phyloP scores from a whole-genome alignment of 345 rosid species.

The Euclidium syriacum region DNA sequence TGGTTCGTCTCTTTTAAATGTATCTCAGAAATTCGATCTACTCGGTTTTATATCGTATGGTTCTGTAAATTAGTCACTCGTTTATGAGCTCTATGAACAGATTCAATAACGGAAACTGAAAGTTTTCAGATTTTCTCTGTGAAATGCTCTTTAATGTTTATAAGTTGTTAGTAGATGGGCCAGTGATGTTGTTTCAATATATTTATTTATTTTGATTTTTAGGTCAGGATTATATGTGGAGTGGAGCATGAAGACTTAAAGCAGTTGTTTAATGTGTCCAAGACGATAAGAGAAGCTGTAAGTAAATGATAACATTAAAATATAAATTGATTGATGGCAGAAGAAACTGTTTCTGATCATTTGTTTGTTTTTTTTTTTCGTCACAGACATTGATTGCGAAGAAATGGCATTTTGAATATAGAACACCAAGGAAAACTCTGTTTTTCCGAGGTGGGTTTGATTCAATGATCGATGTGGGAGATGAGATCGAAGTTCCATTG shows the following conservation, averaged over 20 bases:
- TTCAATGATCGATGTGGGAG: slow-evolving; percentile 20
- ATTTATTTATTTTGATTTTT: slow-evolving; percentile 5
- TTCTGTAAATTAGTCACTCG: neutral
- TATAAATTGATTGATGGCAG: neutral
- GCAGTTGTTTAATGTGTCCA: slow-evolving; percentile 59
- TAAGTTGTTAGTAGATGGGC: neutral
- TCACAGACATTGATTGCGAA: slow-evolving; percentile 56
- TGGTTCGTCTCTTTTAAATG: slow-evolving; percentile 37
- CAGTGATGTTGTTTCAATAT: neutral
- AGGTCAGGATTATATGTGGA: slow-evolving; percentile 60
- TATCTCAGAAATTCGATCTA: neutral
- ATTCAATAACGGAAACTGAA: neutral
- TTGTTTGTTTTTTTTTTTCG: neutral
- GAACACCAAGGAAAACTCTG: slow-evolving; percentile 56
- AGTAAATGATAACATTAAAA: slow-evolving; percentile 14
- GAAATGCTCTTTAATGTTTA: neutral
- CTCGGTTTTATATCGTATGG: neutral
- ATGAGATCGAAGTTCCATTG: slow-evolving; percentile 52
- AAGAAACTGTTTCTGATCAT: neutral
- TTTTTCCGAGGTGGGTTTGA: slow-evolving; percentile 38
- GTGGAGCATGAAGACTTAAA: slow-evolving; percentile 76
- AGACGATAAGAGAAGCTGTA: slow-evolving; percentile 64
- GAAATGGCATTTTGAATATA: slow-evolving; percentile 50
- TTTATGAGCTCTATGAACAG: neutral
- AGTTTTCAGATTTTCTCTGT: neutral